Evolutionary conservation across 495 filamentous ascomycete species (phyloP).

Genomic region (Hyaloscypha variabilis): DNA sequence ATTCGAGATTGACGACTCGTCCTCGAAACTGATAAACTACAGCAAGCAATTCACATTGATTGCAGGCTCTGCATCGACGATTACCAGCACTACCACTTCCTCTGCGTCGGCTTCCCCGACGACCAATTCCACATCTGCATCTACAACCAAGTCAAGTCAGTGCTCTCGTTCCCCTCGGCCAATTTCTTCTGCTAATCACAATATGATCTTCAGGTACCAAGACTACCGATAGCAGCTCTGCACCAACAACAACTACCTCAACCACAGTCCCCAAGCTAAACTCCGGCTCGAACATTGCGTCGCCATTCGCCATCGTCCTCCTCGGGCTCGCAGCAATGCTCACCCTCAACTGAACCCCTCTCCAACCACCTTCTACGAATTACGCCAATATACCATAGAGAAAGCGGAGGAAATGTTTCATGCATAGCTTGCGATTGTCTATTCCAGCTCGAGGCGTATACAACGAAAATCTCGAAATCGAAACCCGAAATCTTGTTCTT

Average conservation of each 20-base stretch:
- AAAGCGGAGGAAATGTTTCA: not conserved
- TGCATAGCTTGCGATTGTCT: slow-evolving; percentile 17
- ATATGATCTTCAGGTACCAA: not conserved
- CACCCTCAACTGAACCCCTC: slow-evolving; percentile 20
- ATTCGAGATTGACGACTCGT: slow-evolving; percentile 20
- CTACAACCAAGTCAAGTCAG: slow-evolving; percentile 1
- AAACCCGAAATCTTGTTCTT: not conserved
- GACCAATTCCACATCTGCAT: slow-evolving; percentile 4
- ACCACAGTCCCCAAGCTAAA: slow-evolving; percentile 1
- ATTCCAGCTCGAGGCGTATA: too few relatives aligned
- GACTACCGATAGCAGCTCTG: slow-evolving; percentile 1
- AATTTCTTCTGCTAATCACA: not conserved
- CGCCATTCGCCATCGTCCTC: slow-evolving; percentile 28
- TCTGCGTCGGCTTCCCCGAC: slow-evolving; percentile 1
- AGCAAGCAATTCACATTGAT: slow-evolving; percentile 19
- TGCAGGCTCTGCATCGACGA: slow-evolving; percentile 1
- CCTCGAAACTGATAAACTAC: slow-evolving; percentile 18
- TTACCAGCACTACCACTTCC: slow-evolving; percentile 2
- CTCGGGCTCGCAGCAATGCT: slow-evolving; percentile 23
- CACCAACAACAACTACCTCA: not conserved
- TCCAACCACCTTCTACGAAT: slow-evolving; percentile 5
- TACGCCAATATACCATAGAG: slow-evolving; percentile 15
- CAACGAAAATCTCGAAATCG: not conserved
- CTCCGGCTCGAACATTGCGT: slow-evolving; percentile 14
- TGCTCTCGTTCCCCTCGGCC: not conserved